Conservation (phyloP, 2,329 filamentous ascomycete species). For the Ophiostoma ulmi region DNA sequence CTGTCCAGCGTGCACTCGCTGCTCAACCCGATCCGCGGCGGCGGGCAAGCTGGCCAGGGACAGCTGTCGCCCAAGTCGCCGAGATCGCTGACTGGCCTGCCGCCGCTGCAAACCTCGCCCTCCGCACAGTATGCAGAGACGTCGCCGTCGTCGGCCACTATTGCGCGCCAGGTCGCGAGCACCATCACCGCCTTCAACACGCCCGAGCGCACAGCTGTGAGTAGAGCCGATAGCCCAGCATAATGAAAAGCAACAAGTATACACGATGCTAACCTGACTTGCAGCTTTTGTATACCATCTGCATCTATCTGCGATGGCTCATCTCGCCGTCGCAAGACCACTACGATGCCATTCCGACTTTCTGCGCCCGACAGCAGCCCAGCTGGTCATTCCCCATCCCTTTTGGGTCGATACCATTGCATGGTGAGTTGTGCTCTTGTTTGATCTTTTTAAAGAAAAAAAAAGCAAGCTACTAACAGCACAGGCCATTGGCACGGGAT, state of each 20-base stretch:
- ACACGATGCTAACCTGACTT: background rate
- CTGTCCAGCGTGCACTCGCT: slow-evolving; percentile 21
- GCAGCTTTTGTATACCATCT: slow-evolving; percentile 20
- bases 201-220: slow-evolving; percentile 21
- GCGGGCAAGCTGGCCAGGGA: background rate
- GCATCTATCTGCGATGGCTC: slow-evolving; percentile 23
- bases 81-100: background rate
- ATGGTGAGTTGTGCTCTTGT: background rate
- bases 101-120: background rate
- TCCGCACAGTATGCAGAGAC: background rate
- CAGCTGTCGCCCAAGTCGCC: slow-evolving; percentile 12
- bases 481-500: slow-evolving; percentile 22
- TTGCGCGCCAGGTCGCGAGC: slow-evolving; percentile 19
- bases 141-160: slow-evolving; percentile 3
- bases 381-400: slow-evolving; percentile 23
- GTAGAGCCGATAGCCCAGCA: background rate
- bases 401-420: slow-evolving; percentile 23
- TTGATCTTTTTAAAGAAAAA: too few species aligned
- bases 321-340: slow-evolving; percentile 19
- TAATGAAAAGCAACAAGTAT: background rate
- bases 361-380: slow-evolving; percentile 19
- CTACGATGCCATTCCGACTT: slow-evolving; percentile 24
- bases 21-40: slow-evolving; percentile 21
- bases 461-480: background rate
- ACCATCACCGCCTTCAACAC: slow-evolving; percentile 15